Evolutionary conservation across 495 filamentous ascomycete genomes (phyloP), one percentile per base, ranked within the genome.

Genomic region (Durotheca rogersii): DNA sequence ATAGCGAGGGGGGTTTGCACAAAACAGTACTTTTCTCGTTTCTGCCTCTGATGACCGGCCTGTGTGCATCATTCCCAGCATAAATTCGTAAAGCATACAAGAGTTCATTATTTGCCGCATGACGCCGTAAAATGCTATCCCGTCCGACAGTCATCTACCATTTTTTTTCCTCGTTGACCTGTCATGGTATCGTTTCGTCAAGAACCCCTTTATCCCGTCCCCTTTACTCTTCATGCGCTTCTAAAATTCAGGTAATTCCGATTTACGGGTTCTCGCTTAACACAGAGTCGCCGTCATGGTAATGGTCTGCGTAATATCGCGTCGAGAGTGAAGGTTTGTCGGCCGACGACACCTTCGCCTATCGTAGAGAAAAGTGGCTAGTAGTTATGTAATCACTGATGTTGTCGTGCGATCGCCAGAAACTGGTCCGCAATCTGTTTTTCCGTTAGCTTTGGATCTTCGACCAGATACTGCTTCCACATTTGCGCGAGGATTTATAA

Each of bases 361-460:
- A 3, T 40, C 16, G 11, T 47, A 18, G 30, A 33, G 36, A 18
- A 14, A 19, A 21, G 29, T 5, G 21, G 31, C 21, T 18, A 17
- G 31, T 33, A 41, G 18, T 49, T 57, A 63, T 41, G n/a, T 51
- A 39, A 35, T 58, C 40, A 27, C 23, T 27, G 35, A 29, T 58
- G 55, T 38, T 66, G 70, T 40, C 65, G 56, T 21, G 65, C 68
- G 25, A 72, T 55, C 12, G 65, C 62, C 34, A 66, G 52, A 45
- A 72, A 76, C 17, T 71, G 67, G 21, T 72, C 70, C 19, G 62
- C 69, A 39, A 75, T 67, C 72, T 76, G 41, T 58, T 33, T 14
- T n/a, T 25, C 31, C 53, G 47, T 62, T 51, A 58, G 47, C 56
- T 42, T 54, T 27, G 23, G 9, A 27, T 27, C 23, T 9, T 9